Evolutionary conservation across 2,329 filamentous ascomycete genomes (phyloP).

Genomic region (Teratosphaeria viscida): DNA sequence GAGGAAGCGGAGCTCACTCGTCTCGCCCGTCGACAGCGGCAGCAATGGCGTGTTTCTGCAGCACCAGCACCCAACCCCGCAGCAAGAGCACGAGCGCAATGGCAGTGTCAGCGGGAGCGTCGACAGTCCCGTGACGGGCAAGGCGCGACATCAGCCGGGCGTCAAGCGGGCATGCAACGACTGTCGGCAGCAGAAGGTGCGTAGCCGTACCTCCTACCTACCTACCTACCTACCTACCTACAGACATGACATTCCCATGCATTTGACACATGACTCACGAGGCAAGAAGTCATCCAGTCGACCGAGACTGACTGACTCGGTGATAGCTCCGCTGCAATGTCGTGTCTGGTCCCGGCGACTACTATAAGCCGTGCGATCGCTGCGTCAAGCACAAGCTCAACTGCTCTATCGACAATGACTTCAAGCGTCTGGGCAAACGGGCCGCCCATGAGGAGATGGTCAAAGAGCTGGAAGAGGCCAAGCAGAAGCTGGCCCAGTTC

Average conservation of each 20-base stretch:
- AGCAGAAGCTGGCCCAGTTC: conserved; percentile 28
- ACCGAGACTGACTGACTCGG: conserved; percentile 10
- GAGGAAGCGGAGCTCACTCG: conserved; percentile 5
- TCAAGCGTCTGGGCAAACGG: conserved; percentile 73
- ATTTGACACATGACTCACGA: background rate
- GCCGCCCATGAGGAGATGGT: conserved; percentile 81
- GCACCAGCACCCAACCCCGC: background rate
- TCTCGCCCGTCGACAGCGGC: background rate
- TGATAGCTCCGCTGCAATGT: conserved; percentile 70
- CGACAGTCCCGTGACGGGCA: conserved; percentile 10
- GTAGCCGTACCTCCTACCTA: conserved; percentile 1
- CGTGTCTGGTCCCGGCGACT: conserved; percentile 54
- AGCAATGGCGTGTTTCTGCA: background rate
- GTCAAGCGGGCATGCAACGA: conserved; percentile 75
- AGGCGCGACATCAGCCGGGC: conserved; percentile 31
- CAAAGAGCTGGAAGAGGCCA: conserved; percentile 57
- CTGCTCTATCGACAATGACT: conserved; percentile 81
- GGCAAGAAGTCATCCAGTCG: background rate
- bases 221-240: background rate
- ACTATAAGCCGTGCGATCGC: conserved; percentile 62
- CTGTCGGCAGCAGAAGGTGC: conserved; percentile 75
- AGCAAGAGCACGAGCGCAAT: background rate
- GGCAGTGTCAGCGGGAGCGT: conserved; percentile 3
- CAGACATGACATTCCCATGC: background rate
- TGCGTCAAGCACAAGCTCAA: conserved; percentile 70